Conservation (phyloP, 139 green algal species). For the Micromonas commoda region DNA sequence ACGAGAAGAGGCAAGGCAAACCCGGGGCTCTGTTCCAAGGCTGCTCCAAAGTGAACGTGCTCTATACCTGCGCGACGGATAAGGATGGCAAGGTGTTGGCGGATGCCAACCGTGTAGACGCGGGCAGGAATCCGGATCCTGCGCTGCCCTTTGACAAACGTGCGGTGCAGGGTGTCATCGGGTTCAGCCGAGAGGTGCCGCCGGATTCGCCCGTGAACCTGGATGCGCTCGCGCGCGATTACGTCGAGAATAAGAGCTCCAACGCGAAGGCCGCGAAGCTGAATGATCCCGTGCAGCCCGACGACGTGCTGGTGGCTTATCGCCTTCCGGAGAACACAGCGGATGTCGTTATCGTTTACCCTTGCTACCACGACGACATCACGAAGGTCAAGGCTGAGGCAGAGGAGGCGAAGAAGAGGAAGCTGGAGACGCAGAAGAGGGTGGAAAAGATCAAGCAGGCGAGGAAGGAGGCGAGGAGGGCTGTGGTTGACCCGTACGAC, state of each 20-base stretch:
- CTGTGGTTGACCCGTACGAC: background rate
- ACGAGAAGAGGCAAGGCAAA: background rate
- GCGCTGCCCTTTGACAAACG: background rate
- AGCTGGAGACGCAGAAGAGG: background rate
- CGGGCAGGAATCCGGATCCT: too few relatives aligned
- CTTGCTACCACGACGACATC: background rate
- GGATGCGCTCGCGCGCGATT: background rate
- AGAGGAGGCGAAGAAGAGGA: background rate
- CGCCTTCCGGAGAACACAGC: background rate
- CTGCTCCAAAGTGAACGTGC: background rate
- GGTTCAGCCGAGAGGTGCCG: too few relatives aligned
- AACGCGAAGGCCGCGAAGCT: background rate
- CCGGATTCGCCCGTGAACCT: too few relatives aligned
- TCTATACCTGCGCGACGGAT: background rate
- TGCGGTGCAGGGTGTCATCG: background rate
- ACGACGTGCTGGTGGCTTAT: background rate
- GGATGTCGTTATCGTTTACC: background rate
- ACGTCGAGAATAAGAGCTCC: background rate
- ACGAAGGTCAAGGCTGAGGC: background rate
- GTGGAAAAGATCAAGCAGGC: background rate
- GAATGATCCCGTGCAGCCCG: background rate
- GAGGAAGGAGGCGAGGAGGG: background rate
- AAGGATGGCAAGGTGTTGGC: background rate
- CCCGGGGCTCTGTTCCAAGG: background rate
- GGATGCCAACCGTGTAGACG: background rate